phyloP scores from a whole-genome alignment of 108 stramenopile species.

The Nitzschia palea region DNA sequence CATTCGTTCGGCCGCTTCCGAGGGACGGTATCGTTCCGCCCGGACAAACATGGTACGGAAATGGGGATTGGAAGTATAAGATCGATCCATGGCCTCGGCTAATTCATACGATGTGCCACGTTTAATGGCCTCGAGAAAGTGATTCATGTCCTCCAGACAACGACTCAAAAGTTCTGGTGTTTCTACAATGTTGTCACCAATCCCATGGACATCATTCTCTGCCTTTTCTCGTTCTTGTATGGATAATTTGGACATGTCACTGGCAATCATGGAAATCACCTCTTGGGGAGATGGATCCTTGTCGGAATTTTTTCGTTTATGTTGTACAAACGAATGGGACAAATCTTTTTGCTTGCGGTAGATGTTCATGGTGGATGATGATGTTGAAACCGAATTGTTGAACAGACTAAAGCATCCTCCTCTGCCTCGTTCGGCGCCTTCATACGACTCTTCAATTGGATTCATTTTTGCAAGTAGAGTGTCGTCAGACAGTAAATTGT shows the following conservation, averaged over 20 bases:
- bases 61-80: constrained; percentile 14
- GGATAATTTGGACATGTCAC: constrained; percentile 9
- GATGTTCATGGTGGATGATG: too few relatives aligned
- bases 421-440: too few relatives aligned
- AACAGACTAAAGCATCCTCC: too few relatives aligned
- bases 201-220: constrained; percentile 11
- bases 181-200: not conserved
- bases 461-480: too few relatives aligned
- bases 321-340: too few relatives aligned
- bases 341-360: too few relatives aligned
- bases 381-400: too few relatives aligned
- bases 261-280: constrained; percentile 7
- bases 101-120: not conserved
- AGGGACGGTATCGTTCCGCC: constrained; percentile 20
- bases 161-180: not conserved
- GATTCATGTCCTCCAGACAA: constrained; percentile 1
- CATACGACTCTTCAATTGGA: too few relatives aligned
- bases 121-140: not conserved
- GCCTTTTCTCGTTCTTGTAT: constrained; percentile 14
- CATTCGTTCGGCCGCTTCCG: constrained; percentile 21
- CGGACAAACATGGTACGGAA: constrained; percentile 38
- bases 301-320: too few relatives aligned
- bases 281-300: not conserved
- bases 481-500: too few relatives aligned
- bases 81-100: not conserved